phyloP scores from a whole-genome alignment of 176 grass and related monocot genomes.

The Juncus effusus region DNA sequence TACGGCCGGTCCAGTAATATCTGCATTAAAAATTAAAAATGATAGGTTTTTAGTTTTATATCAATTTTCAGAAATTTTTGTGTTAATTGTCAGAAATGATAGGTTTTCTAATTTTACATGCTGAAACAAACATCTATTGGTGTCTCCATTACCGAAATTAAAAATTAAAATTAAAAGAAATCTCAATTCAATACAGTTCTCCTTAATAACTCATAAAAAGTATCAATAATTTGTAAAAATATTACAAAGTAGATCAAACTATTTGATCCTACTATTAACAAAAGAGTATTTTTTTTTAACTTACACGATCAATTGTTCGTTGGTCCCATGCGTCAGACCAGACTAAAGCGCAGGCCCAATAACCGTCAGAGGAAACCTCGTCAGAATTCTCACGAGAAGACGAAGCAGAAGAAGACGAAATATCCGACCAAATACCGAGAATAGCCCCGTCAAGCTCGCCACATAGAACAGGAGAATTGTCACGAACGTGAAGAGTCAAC shows the following conservation, averaged over 20 bases:
- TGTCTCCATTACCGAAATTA: too few relatives aligned
- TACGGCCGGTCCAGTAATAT: constrained; percentile 76
- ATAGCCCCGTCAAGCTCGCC: constrained; percentile 88
- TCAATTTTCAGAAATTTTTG: constrained; percentile 16
- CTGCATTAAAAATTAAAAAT: constrained; percentile 35
- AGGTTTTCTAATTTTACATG: constrained; percentile 8
- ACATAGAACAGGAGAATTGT: constrained; percentile 45
- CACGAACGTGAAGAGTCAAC: constrained; percentile 44
- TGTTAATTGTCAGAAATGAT: constrained; percentile 14
- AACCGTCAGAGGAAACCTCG: constrained; percentile 43
- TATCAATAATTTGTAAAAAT: too few relatives aligned
- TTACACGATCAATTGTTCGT: constrained; percentile 85
- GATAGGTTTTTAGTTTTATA: background rate
- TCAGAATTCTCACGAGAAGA: constrained; percentile 40
- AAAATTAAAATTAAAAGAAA: too few relatives aligned
- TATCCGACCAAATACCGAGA: constrained; percentile 69
- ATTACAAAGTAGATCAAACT: too few relatives aligned
- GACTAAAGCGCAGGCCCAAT: constrained; percentile 84
- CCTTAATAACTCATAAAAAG: too few relatives aligned
- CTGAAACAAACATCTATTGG: too few relatives aligned
- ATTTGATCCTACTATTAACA: background rate
- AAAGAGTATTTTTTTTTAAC: constrained; percentile 34
- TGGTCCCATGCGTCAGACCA: constrained; percentile 92
- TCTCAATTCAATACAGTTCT: too few relatives aligned
- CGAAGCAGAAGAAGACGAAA: constrained; percentile 29